Evolutionary conservation across 129 eudicot species (phyloP), one percentile per base, ranked within the genome.

Genomic region (Apium graveolens): DNA sequence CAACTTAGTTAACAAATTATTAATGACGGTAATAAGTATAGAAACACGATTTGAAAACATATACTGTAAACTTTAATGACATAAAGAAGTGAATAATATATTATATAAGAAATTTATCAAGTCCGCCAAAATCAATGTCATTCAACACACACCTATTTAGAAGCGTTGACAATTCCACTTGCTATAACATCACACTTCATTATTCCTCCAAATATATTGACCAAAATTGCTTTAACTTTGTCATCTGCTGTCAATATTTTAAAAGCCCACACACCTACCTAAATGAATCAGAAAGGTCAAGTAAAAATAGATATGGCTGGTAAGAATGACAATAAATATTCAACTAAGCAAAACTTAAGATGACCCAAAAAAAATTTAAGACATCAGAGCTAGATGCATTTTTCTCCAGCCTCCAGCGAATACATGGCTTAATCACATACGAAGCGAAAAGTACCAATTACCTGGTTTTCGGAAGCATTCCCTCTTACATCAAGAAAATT

Each of bases 181-280:
- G 98, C 98, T 78, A 91, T 91, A 7, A 94, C 98, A 53, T 94
- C 98, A 70, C 98, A 94, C 84, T 94, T 91, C 98, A 94, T 94
- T 27, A 94, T 94, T 83, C 98, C 98, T 76, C 98, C 98, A 82
- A 94, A 94, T 43, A 94, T 94, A 82, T 94, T 94, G 62, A 94
- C 98, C 89, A 94, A 80, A 84, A 91, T 94, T 16, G 93, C 98
- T 83, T 94, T 94, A 75, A 94, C 98, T 84, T 92, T 94, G 34
- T 91, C 98, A 82, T 94, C 98, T 73, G 98, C 85, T 71, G 98
- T 94, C 91, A 94, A 88, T 70, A 94, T 94, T 82, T 94, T 94
- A 76, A 94, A 94, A 17, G 98, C 98, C 81, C 91, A 97, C 84
- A 94, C 98, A 79, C 98, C 98, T 94, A 83, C 49, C 80, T 41